A percentile compares a stretch with the other conserved stretches of the same genome.
Conservation (phyloP, 345 rosid genomes). For the Noccaea bulbosa region DNA sequence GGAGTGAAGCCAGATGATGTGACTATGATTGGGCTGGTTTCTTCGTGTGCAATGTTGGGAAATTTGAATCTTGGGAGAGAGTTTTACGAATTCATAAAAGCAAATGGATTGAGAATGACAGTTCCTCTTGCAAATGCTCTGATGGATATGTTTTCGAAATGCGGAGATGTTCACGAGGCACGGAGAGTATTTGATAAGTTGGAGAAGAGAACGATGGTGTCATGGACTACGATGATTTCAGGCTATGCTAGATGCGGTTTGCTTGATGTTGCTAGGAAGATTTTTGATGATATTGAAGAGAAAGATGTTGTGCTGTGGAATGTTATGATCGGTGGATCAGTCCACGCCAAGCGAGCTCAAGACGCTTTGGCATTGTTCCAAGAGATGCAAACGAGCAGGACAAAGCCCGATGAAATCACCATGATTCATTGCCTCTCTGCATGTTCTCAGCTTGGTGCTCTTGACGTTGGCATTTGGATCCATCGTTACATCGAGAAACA, state of each 20-base stretch:
- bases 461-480: slow-evolving; percentile 81
- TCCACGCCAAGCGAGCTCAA: slow-evolving; percentile 63
- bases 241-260: slow-evolving; percentile 73
- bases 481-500: slow-evolving; percentile 69
- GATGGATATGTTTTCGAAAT: slow-evolving; percentile 88
- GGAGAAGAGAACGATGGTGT: slow-evolving; percentile 60
- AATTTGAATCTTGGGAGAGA: slow-evolving; percentile 66
- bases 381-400: slow-evolving; percentile 68
- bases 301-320: slow-evolving; percentile 85
- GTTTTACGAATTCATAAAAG: slow-evolving; percentile 55
- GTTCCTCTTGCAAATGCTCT: slow-evolving; percentile 70
- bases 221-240: slow-evolving; percentile 76
- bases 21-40: slow-evolving; percentile 81
- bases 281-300: slow-evolving; percentile 66
- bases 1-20: slow-evolving; percentile 66
- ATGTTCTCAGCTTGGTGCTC: slow-evolving; percentile 90
- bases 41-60: slow-evolving; percentile 58
- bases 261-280: slow-evolving; percentile 58
- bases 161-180: slow-evolving; percentile 65
- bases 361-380: slow-evolving; percentile 77
- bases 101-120: slow-evolving; percentile 52
- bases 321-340: slow-evolving; percentile 77
- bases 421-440: slow-evolving; percentile 87
- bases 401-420: slow-evolving; percentile 72
- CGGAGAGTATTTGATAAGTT: slow-evolving; percentile 56